Percentiles rank a stretch among this genome's conserved stretches.
These are phyloP conservation scores for Cryptosporidium viatorum DNA, from an alignment of 169 alveolate genomes.

Conservation along the genomic window DNA sequence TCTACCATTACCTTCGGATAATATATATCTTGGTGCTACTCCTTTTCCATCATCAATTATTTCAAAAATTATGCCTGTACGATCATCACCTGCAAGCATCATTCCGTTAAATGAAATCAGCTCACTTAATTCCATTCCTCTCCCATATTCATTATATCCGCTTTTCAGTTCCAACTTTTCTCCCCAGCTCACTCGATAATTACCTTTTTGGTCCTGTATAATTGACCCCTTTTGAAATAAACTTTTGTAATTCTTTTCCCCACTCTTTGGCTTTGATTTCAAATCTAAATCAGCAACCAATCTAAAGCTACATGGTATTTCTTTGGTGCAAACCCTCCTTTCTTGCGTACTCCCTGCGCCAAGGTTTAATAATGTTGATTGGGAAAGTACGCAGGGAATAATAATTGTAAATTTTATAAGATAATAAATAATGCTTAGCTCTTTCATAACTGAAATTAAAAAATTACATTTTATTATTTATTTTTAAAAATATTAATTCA, in stretches of 20 bases:
- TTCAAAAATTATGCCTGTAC: conserved; percentile 80
- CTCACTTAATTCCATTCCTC: conserved; percentile 80
- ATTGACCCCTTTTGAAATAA: conserved; percentile 39
- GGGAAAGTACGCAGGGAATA: conserved; percentile 6
- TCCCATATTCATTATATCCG: conserved; percentile 77
- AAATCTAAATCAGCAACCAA: conserved; percentile 69
- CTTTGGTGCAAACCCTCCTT: conserved; percentile 12
- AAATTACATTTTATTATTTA: neutral
- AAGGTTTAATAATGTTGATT: conserved; percentile 6
- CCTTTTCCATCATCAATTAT: conserved; percentile 44
- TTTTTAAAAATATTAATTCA: too few species aligned
- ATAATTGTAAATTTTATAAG: neutral
- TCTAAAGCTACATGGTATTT: conserved; percentile 41
- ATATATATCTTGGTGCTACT: conserved; percentile 73
- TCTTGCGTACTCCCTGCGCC: conserved; percentile 3
- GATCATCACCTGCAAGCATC: conserved; percentile 78
- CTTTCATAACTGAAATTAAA: neutral
- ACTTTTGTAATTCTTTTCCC: conserved; percentile 55
- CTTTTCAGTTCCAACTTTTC: conserved; percentile 14
- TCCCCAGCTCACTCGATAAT: conserved; percentile 29
- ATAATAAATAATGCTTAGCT: neutral
- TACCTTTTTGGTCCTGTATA: conserved; percentile 17
- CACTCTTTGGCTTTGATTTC: conserved; percentile 40
- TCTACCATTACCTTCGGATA: conserved; percentile 79
- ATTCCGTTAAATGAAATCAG: conserved; percentile 73